These are phyloP conservation scores for Crithidia fasciculata DNA, from an alignment of 208 protist species.

Conservation along the genomic window DNA sequence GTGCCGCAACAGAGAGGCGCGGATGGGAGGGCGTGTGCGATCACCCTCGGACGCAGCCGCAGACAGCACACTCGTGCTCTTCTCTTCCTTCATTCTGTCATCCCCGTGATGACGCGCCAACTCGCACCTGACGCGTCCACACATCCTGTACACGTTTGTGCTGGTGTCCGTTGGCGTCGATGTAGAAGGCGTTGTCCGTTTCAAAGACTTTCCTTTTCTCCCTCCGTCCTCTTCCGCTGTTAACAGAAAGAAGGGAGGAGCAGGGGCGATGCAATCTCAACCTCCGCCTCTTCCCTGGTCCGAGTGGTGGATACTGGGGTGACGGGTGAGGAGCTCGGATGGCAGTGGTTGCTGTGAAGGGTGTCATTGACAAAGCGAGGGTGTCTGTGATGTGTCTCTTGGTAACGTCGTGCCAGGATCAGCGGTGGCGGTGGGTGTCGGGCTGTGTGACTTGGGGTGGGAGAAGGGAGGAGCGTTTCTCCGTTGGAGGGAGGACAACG, in stretches of 20 bases:
- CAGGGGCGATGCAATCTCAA: no score
- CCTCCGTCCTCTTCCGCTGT: no score
- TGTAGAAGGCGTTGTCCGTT: background rate
- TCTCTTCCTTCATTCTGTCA: background rate
- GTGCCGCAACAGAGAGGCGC: constrained; percentile 21
- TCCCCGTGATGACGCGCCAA: background rate
- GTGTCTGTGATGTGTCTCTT: no score
- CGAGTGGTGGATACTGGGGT: background rate
- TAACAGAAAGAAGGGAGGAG: no score
- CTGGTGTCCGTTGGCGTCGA: background rate
- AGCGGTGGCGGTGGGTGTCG: background rate
- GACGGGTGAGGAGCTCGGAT: constrained; percentile 8
- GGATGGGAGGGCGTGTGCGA: constrained; percentile 50
- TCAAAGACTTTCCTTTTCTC: background rate
- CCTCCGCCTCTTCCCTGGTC: no score
- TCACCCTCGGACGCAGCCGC: constrained; percentile 32
- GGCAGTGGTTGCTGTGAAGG: background rate
- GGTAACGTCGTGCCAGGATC: background rate
- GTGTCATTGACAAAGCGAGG: background rate
- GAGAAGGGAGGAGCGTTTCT: constrained; percentile 1
- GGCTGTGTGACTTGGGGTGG: background rate
- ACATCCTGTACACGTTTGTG: background rate
- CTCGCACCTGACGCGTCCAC: constrained; percentile 18
- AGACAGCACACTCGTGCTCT: constrained; percentile 17
- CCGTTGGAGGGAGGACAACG: constrained; percentile 16